phyloP scores from a whole-genome alignment of 129 eudicot species.

The Tagetes erecta region DNA sequence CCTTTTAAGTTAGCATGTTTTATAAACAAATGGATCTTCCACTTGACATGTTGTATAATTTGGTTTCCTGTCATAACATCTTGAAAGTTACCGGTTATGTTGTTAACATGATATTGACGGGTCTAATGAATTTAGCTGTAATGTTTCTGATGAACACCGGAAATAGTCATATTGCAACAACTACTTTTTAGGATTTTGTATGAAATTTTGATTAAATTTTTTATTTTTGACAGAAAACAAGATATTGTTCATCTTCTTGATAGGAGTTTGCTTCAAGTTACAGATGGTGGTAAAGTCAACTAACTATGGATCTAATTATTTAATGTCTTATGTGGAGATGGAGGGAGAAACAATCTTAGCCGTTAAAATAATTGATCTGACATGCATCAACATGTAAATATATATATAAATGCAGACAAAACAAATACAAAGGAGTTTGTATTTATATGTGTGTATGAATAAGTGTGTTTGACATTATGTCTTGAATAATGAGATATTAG shows the following conservation, averaged over 20 bases:
- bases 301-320: slow-evolving; percentile 23
- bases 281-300: slow-evolving; percentile 36
- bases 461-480: background rate
- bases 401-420: slow-evolving; percentile 12
- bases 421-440: background rate
- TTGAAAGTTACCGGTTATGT: no score
- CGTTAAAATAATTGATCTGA: slow-evolving; percentile 26
- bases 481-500: slow-evolving; percentile 3
- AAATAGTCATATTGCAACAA: background rate
- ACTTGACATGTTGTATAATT: background rate
- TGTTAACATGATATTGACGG: no score
- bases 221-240: slow-evolving; percentile 29
- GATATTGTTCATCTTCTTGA: slow-evolving; percentile 34
- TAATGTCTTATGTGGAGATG: background rate
- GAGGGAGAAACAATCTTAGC: slow-evolving; percentile 23
- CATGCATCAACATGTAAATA: slow-evolving; percentile 17
- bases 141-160: no score
- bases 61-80: background rate
- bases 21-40: background rate
- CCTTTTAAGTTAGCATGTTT: background rate
- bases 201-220: background rate
- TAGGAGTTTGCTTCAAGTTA: slow-evolving; percentile 41
- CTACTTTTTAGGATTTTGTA: background rate
- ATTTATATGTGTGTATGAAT: background rate
- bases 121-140: no score